Percentiles rank a stretch among this genome's conserved stretches.
Conservation (phyloP, 2,329 filamentous ascomycete genomes). For the Phoma herbarum region DNA sequence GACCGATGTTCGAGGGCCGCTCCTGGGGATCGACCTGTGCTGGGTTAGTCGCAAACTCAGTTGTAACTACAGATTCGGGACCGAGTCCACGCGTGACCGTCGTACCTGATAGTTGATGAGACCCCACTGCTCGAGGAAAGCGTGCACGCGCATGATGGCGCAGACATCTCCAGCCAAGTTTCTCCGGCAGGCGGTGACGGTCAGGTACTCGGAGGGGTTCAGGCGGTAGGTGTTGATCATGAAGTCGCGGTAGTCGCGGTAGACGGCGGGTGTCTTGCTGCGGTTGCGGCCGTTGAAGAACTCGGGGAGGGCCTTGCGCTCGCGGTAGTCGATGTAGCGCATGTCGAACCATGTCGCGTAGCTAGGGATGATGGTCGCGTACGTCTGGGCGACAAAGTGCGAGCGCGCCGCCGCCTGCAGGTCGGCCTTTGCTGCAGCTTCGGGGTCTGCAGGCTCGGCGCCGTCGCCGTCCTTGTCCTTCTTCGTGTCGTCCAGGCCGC, state of each 20-base stretch:
- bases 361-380: slow-evolving; percentile 94
- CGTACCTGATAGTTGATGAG: slow-evolving; percentile 97
- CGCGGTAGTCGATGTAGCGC: slow-evolving; percentile 87
- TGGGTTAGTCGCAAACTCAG: slow-evolving; percentile 12
- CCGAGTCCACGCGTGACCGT: no score
- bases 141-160: slow-evolving; percentile 98
- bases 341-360: slow-evolving; percentile 99
- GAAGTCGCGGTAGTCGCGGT: slow-evolving; percentile 99
- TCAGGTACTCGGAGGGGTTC: slow-evolving; percentile 95
- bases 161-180: slow-evolving; percentile 98
- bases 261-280: slow-evolving; percentile 96
- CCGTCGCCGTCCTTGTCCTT: slow-evolving; percentile 50
- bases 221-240: slow-evolving; percentile 99
- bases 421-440: slow-evolving; percentile 77
- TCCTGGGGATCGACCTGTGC: slow-evolving; percentile 94
- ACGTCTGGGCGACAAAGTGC: slow-evolving; percentile 91
- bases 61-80: no score
- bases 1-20: slow-evolving; percentile 91
- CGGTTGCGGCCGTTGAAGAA: slow-evolving; percentile 99
- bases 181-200: slow-evolving; percentile 92
- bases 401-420: slow-evolving; percentile 88
- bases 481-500: slow-evolving; percentile 48
- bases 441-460: slow-evolving; percentile 46
- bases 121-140: slow-evolving; percentile 98
- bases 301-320: slow-evolving; percentile 93